Evolutionary conservation across 176 grass and related monocot genomes (phyloP), one percentile per base, ranked within the genome.

Genomic region (Musa beccarii): DNA sequence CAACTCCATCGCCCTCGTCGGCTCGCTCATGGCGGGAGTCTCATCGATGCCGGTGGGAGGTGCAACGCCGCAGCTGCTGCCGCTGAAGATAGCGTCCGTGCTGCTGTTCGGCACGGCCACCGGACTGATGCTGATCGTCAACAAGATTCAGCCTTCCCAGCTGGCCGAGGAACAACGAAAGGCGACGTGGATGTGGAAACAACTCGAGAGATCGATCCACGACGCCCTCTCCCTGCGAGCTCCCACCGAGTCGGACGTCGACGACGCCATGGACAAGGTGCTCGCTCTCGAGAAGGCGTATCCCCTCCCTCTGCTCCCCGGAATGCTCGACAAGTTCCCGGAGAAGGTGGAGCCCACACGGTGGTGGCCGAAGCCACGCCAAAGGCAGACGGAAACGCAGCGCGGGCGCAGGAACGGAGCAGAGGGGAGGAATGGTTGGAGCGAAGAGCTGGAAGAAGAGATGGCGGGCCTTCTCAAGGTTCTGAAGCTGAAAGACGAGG

Each of bases 401-500:
- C 29, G 21, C 20, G 13, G 20, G 16, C 14, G 22, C 21, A 54
- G 1, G 10, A 73, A 56, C 52, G 71, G 71, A 82, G 3, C n/a
- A 10, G 53, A 8, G 22, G 22, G 22, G 9, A 20, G 13, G 19
- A 90, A 89, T 34, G 88, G 88, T 0, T 90, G 84, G 88, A 90
- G 51, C 69, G 75, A 54, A 14, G 89, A 87, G 0, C 64, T 91
- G 17, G 85, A 91, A 19, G 83, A 85, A 6, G 83, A 87, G 83
- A 83, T 91, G 89, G 71, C 53, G 14, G 83, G 85, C 23, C 10
- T 83, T 54, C 63, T 75, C 8, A 71, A 72, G 28, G 89, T 91
- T 11, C 10, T 91, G 22, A 75, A 80, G 28, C 50, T 61, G 82
- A 88, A 88, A 65, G 85, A 91, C 57, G 80, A 92, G 78, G 61